phyloP scores from a whole-genome alignment of 768 basidiomycete species.

The Porphyrellus cyaneotinctus region DNA sequence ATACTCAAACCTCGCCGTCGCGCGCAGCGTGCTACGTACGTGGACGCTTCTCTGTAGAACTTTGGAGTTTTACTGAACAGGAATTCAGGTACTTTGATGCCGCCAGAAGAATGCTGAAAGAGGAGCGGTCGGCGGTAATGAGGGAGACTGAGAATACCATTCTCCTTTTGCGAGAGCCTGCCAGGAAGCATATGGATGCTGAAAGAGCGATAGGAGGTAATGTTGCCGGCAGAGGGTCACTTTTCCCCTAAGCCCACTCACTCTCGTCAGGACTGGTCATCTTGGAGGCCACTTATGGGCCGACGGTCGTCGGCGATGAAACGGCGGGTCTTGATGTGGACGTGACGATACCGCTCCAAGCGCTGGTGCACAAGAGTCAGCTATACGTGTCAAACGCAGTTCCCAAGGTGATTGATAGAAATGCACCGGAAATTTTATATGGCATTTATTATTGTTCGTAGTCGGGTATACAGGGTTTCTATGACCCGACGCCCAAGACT shows the following conservation, averaged over 20 bases:
- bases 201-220: constrained; percentile 69
- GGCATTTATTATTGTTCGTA: constrained; percentile 24
- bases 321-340: constrained; percentile 59
- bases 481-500: constrained; percentile 74
- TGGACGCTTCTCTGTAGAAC: constrained; percentile 5
- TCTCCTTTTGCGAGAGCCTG: constrained; percentile 62
- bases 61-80: constrained; percentile 15
- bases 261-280: constrained; percentile 63
- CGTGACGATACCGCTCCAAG: constrained; percentile 79
- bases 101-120: constrained; percentile 56
- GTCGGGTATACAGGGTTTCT: constrained; percentile 83
- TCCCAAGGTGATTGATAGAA: constrained; percentile 52
- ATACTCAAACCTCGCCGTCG: constrained; percentile 53
- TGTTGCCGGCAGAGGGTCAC: constrained; percentile 10
- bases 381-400: constrained; percentile 72
- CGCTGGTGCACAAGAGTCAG: constrained; percentile 74
- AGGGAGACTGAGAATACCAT: constrained; percentile 62
- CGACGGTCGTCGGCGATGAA: constrained; percentile 45
- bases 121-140: constrained; percentile 59
- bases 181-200: constrained; percentile 54
- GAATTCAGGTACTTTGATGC: constrained; percentile 58
- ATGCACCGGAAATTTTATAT: background rate
- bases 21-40: constrained; percentile 50
- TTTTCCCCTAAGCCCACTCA: constrained; percentile 14
- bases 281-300: constrained; percentile 69